A percentile compares a stretch with the other conserved stretches of the same genome.
Evolutionary conservation across 1,139 yeast species (phyloP).

Genomic region (Candida albicans): DNA sequence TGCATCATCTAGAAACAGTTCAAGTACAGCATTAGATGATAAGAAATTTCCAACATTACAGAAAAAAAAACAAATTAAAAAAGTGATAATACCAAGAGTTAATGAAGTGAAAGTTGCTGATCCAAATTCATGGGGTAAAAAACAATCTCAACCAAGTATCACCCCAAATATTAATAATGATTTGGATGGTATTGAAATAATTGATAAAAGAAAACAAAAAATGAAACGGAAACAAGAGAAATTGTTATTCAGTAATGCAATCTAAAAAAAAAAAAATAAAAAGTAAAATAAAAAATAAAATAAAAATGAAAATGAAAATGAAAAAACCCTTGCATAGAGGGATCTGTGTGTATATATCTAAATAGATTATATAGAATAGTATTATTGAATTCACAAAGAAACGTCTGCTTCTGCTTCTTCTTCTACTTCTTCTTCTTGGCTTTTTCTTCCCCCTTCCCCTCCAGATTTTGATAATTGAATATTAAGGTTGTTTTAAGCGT

Average conservation of each 20-base stretch:
- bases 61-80: slow-evolving; percentile 36
- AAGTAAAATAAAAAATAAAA: neutral
- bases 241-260: slow-evolving; percentile 10
- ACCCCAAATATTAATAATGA: slow-evolving; percentile 12
- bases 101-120: slow-evolving; percentile 31
- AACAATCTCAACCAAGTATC: slow-evolving; percentile 4
- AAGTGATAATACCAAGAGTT: slow-evolving; percentile 41
- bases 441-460: too few relatives aligned
- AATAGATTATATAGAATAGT: neutral
- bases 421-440: too few relatives aligned
- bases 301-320: too few relatives aligned
- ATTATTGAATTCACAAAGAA: neutral
- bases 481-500: too few relatives aligned
- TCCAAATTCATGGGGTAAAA: slow-evolving; percentile 27
- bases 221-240: slow-evolving; percentile 30
- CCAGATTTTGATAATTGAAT: too few relatives aligned
- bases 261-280: neutral
- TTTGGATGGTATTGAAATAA: slow-evolving; percentile 12
- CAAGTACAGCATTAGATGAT: slow-evolving; percentile 14
- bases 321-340: neutral
- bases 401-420: too few relatives aligned
- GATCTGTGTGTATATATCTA: too few relatives aligned
- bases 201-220: slow-evolving; percentile 31
- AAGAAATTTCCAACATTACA: slow-evolving; percentile 43
- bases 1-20: slow-evolving; percentile 9